Conservation (phyloP, 805 yeast genomes). For the Martiniozyma abietophila region DNA sequence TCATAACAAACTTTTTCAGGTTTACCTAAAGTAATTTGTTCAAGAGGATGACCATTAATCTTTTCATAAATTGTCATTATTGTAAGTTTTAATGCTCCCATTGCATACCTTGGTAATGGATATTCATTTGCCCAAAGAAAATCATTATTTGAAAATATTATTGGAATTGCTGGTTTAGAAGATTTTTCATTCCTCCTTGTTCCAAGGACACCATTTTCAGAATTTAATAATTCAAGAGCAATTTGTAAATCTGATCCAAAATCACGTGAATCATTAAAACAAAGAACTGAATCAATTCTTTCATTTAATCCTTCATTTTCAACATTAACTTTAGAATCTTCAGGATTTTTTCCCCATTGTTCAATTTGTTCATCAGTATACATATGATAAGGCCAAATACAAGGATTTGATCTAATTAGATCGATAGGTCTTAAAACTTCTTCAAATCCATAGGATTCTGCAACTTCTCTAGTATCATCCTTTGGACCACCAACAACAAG, state of each 20-base stretch:
- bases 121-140: slow-evolving; percentile 84
- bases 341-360: slow-evolving; percentile 31
- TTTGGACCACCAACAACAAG: slow-evolving; percentile 78
- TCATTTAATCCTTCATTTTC: slow-evolving; percentile 27
- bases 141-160: slow-evolving; percentile 72
- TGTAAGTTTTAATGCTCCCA: slow-evolving; percentile 71
- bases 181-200: slow-evolving; percentile 35
- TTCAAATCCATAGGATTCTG: slow-evolving; percentile 65
- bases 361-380: slow-evolving; percentile 37
- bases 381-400: slow-evolving; percentile 62
- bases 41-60: slow-evolving; percentile 32
- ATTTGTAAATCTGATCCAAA: slow-evolving; percentile 80
- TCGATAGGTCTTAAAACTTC: slow-evolving; percentile 71
- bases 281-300: slow-evolving; percentile 73
- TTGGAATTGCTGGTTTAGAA: slow-evolving; percentile 12
- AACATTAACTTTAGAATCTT: slow-evolving; percentile 19
- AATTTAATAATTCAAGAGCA: slow-evolving; percentile 58
- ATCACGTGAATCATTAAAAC: slow-evolving; percentile 85
- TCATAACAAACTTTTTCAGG: slow-evolving; percentile 75
- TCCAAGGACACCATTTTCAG: slow-evolving; percentile 55
- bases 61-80: slow-evolving; percentile 48
- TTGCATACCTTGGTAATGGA: slow-evolving; percentile 73
- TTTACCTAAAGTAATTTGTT: slow-evolving; percentile 64
- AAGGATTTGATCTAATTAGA: slow-evolving; percentile 46
- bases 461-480: slow-evolving; percentile 68